phyloP scores from a whole-genome alignment of 2,329 filamentous ascomycete species.

The Penicillium verrucosum region DNA sequence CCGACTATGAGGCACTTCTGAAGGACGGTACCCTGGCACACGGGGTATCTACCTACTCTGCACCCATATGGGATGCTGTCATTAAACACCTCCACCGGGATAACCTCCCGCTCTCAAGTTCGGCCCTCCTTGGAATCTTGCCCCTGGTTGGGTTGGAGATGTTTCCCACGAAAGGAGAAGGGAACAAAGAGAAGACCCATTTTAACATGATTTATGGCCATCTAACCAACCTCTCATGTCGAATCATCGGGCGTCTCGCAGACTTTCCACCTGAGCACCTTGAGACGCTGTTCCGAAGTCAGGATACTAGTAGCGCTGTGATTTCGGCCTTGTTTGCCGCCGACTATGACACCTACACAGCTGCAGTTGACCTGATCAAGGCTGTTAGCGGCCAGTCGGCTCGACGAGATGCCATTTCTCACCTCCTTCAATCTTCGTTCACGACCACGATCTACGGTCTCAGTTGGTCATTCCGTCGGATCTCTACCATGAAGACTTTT shows the following conservation, averaged over 20 bases:
- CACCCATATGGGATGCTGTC: constrained; percentile 74
- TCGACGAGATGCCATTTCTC: constrained; percentile 58
- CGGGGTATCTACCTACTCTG: constrained; percentile 66
- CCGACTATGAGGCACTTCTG: constrained; percentile 66
- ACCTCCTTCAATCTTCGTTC: constrained; percentile 58
- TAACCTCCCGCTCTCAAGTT: constrained; percentile 69
- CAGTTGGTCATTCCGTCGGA: constrained; percentile 54
- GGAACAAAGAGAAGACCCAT: constrained; percentile 55
- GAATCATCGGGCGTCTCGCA: constrained; percentile 73
- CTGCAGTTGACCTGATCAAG: constrained; percentile 78
- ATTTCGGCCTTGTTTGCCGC: constrained; percentile 79
- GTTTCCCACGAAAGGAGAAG: constrained; percentile 54
- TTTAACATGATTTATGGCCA: constrained; percentile 74
- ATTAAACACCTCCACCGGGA: constrained; percentile 64
- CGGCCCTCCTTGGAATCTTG: constrained; percentile 67
- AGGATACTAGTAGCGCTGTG: constrained; percentile 67
- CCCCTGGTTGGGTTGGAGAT: constrained; percentile 72
- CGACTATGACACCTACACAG: constrained; percentile 73
- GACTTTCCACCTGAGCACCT: constrained; percentile 71
- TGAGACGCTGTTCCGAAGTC: constrained; percentile 64
- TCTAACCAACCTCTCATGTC: constrained; percentile 62
- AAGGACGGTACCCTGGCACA: constrained; percentile 61
- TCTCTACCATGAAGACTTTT: constrained; percentile 57
- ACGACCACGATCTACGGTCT: constrained; percentile 56
- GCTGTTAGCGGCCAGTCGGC: constrained; percentile 69